Base-by-base conservation (phyloP, 495 filamentous ascomycete genomes). In the Neurospora terricola region DNA sequence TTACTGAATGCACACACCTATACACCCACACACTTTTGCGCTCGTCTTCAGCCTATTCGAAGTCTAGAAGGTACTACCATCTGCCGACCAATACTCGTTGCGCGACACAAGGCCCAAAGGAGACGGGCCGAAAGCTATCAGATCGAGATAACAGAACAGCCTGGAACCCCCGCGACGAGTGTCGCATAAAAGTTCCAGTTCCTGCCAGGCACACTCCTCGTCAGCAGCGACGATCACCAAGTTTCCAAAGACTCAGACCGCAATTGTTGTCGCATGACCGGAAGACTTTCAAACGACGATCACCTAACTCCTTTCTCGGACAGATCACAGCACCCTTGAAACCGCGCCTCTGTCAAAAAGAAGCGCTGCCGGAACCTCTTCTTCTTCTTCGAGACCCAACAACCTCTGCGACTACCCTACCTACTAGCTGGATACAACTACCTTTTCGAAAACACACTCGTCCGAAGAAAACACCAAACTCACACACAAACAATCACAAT, bases 401-500 rank as follows among this genome's bases (percentile, higher is more conserved):
- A 34, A 9, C 27, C 23, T 34, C 27, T 14, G 7, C 7, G 54
- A 18, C 54, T 36, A 48, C n/a, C n/a, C 40, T 43, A 27, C 48
- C 21, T 59, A 14, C 48, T 10, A 12, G 10, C 21, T 2, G 12
- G 9, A 27, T 16, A 62, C n/a, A 7, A 54, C 45, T 12, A 54
- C 54, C 23, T 27, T 6, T 16, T 30, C 27, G 11, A 30, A 62
- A 2, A 62, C 54, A 62, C 2, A 62, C 8, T n/a, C 27, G 23
- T 30, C 27, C 27, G 12, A 62, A 23, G 45, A 54, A 62, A 34
- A 66, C 54, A 66, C 6, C 54, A 34, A 66, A 66, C 54, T 18
- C 27, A 34, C 12, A 18, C 27, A 34, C 6, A 18, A 34, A 14
- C 34, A 62, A 27, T 34, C 59, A 73, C 9, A 11, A 81, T 81